Conservation (phyloP, 345 rosid species). For the Sonneratia caseolaris region DNA sequence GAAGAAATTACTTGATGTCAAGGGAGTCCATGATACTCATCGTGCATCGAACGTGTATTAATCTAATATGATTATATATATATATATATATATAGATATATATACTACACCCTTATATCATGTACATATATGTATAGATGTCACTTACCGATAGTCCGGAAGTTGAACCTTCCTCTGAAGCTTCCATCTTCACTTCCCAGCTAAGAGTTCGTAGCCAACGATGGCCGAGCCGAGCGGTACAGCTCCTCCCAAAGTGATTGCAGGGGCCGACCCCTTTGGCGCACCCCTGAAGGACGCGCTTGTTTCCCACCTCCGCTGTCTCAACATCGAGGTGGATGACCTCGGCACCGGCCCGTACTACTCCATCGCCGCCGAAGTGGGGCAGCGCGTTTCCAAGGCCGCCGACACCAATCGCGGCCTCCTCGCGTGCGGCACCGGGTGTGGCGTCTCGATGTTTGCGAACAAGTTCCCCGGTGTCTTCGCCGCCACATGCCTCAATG, state of each 20-base stretch:
- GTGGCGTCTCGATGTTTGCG: conserved; percentile 76
- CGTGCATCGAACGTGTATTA: no score
- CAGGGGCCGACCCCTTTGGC: conserved; percentile 71
- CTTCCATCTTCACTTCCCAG: background rate
- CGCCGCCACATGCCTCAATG: conserved; percentile 67
- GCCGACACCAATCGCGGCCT: conserved; percentile 45
- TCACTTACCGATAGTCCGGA: no score
- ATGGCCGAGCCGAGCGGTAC: conserved; percentile 19
- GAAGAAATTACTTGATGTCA: no score
- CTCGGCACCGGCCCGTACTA: conserved; percentile 71
- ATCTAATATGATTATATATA: no score
- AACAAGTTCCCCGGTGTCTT: conserved; percentile 80
- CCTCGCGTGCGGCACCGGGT: conserved; percentile 72
- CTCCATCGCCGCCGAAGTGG: conserved; percentile 73
- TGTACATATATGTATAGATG: no score
- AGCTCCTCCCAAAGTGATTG: conserved; percentile 30
- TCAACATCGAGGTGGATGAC: conserved; percentile 71
- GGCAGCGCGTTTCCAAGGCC: conserved; percentile 59
- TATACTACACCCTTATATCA: no score
- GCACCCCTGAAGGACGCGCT: conserved; percentile 54
- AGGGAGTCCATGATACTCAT: no score
- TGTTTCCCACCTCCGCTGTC: conserved; percentile 59
- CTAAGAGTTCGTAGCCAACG: background rate
- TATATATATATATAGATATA: no score
- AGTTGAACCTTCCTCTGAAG: background rate